These are phyloP conservation scores for Venturia oleaginea DNA, from an alignment of 2,329 filamentous ascomycete genomes.

Conservation along the genomic window DNA sequence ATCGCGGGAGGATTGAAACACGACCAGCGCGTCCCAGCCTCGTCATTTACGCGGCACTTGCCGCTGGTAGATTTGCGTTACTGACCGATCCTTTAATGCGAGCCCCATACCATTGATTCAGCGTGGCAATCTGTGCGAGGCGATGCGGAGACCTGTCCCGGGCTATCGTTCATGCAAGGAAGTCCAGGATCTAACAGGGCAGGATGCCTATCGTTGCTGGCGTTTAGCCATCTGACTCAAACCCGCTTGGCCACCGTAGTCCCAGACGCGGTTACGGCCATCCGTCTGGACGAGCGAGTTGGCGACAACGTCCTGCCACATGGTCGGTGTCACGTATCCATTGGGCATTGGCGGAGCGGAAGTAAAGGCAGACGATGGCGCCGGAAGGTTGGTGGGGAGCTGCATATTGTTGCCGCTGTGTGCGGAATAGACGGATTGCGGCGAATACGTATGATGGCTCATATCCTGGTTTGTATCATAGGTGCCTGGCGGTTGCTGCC, in stretches of 20 bases:
- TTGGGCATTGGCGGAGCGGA: conserved; percentile 3
- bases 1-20: not conserved
- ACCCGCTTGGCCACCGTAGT: conserved; percentile 19
- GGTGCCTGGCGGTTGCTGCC: conserved; percentile 31
- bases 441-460: conserved; percentile 4
- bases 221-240: conserved; percentile 8
- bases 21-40: not conserved
- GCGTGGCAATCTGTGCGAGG: not conserved
- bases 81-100: not conserved
- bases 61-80: not conserved
- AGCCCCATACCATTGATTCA: not conserved
- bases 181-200: not conserved
- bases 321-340: conserved; percentile 37
- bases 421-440: conserved; percentile 2
- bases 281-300: conserved; percentile 27
- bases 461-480: conserved; percentile 23
- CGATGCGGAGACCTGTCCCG: not conserved
- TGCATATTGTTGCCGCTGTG: conserved; percentile 8
- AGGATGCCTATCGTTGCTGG: conserved; percentile 7
- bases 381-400: conserved; percentile 2
- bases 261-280: conserved; percentile 37
- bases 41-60: not conserved
- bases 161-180: not conserved
- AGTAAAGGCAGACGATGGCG: not conserved
- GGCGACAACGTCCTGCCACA: conserved; percentile 43